Conservation (phyloP, 2,329 filamentous ascomycete genomes). For the Neocatenulostroma microsporum region DNA sequence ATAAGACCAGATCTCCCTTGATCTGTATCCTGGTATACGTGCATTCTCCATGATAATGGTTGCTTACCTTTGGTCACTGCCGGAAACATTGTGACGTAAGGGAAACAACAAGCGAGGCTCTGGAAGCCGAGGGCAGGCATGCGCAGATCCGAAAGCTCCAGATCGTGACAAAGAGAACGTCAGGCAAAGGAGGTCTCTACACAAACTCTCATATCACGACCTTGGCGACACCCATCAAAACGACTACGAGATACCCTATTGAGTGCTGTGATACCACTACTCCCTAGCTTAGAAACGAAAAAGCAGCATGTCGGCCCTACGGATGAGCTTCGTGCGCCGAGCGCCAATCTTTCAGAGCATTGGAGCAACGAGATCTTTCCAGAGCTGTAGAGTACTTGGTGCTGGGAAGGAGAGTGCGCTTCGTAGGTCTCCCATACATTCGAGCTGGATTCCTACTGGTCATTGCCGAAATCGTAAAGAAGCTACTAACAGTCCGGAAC, state of each 20-base stretch:
- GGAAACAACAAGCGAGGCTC: too few species aligned
- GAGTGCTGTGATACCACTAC: background rate
- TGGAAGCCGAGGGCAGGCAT: too few species aligned
- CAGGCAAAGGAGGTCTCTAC: too few species aligned
- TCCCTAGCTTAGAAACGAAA: background rate
- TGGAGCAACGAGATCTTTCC: slow-evolving; percentile 27
- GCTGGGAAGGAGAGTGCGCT: slow-evolving; percentile 40
- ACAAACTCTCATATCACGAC: too few species aligned
- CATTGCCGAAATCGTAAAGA: background rate
- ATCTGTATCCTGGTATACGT: too few species aligned
- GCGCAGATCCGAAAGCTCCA: too few species aligned
- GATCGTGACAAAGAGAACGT: too few species aligned
- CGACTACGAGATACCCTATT: slow-evolving; percentile 1
- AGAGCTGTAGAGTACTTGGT: slow-evolving; percentile 28
- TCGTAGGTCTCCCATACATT: slow-evolving; percentile 28
- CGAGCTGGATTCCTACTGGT: background rate
- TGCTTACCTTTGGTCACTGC: too few species aligned
- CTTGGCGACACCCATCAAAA: background rate
- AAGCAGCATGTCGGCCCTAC: slow-evolving; percentile 13
- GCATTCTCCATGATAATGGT: too few species aligned
- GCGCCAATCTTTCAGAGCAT: slow-evolving; percentile 23
- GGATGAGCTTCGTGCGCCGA: slow-evolving; percentile 16
- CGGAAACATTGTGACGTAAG: too few species aligned
- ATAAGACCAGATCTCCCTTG: too few species aligned
- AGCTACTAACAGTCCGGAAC: background rate